phyloP scores from a whole-genome alignment of 805 yeast genomes.

The Brettanomyces anomalus region DNA sequence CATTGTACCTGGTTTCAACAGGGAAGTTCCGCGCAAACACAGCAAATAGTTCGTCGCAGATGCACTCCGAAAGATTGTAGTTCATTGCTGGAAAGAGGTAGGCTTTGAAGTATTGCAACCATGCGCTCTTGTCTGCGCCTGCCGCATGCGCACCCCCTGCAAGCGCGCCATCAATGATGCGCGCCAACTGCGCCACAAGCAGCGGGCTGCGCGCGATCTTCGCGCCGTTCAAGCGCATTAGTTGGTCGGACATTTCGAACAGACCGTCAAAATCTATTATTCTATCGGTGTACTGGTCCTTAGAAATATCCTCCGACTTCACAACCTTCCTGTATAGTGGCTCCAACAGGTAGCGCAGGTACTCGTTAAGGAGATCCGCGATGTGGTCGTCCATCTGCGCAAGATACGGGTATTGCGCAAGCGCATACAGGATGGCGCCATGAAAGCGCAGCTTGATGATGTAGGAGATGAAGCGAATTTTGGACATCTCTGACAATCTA shows the following conservation, averaged over 20 bases:
- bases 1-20: conserved; percentile 55
- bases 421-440: conserved; percentile 49
- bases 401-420: conserved; percentile 54
- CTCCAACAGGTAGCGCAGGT: conserved; percentile 38
- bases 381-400: conserved; percentile 44
- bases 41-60: conserved; percentile 42
- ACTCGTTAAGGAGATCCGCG: conserved; percentile 36
- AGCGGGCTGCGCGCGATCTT: conserved; percentile 38
- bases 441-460: conserved; percentile 53
- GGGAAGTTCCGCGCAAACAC: conserved; percentile 42
- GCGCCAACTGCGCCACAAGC: conserved; percentile 49
- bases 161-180: conserved; percentile 42
- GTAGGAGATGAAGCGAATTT: conserved; percentile 40
- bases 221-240: conserved; percentile 47
- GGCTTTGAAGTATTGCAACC: conserved; percentile 59
- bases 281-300: conserved; percentile 17
- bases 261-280: not conserved
- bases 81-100: conserved; percentile 54
- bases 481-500: conserved; percentile 17
- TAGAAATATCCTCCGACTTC: conserved; percentile 5
- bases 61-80: too few species aligned
- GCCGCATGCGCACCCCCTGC: conserved; percentile 27
- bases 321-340: conserved; percentile 34
- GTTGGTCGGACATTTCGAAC: conserved; percentile 20
- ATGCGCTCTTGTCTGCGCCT: conserved; percentile 19